Conservation (phyloP, 345 rosid genomes). For the Zanthoxylum bungeanum region DNA sequence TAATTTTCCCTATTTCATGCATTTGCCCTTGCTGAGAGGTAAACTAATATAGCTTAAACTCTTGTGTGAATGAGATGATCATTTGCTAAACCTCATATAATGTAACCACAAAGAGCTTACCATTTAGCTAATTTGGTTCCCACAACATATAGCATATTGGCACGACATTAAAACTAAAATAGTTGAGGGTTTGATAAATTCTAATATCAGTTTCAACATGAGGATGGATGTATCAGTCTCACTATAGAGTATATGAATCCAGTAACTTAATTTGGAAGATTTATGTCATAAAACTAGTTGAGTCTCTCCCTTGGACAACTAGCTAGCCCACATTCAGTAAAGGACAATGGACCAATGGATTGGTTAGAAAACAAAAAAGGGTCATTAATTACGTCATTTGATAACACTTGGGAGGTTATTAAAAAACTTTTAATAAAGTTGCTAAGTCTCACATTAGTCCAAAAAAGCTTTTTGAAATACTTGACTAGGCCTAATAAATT, state of each 20-base stretch:
- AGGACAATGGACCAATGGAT: neutral
- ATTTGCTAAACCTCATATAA: neutral
- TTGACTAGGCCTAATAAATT: neutral
- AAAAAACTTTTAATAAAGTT: constrained; percentile 12
- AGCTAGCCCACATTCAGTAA: neutral
- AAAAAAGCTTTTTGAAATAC: constrained; percentile 5
- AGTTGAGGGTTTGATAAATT: neutral
- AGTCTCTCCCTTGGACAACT: neutral
- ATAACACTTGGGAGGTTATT: constrained; percentile 7
- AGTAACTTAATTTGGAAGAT: neutral
- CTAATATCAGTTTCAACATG: no score
- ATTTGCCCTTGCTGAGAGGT: no score
- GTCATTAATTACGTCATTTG: constrained; percentile 3
- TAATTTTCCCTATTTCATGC: no score
- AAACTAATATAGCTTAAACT: no score
- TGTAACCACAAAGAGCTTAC: neutral
- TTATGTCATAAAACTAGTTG: neutral
- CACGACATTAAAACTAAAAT: neutral
- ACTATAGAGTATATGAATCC: neutral
- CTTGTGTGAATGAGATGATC: no score
- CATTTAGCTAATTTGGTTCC: neutral
- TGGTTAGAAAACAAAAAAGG: neutral
- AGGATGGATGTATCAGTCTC: neutral
- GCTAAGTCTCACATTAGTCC: neutral
- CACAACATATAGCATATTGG: neutral